phyloP scores from a whole-genome alignment of 2,329 filamentous ascomycete species.

The Gnomoniopsis sp. region DNA sequence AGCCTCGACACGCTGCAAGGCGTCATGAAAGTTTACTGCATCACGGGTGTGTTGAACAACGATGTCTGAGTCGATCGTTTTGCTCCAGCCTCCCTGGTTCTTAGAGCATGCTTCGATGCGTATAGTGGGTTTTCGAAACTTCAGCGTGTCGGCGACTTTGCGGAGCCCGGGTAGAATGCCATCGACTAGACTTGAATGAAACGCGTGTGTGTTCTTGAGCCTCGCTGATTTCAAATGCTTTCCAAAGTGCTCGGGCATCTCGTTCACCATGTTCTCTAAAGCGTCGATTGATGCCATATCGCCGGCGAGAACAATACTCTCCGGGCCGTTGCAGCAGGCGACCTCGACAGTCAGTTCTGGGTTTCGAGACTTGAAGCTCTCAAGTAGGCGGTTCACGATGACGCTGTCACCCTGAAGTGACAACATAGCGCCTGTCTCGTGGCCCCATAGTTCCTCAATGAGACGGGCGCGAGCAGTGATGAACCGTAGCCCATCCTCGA shows the following conservation, averaged over 20 bases:
- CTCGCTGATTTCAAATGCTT: slow-evolving; percentile 18
- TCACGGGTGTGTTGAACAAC: slow-evolving; percentile 28
- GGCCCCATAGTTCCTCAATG: slow-evolving; percentile 29
- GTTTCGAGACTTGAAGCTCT: no score
- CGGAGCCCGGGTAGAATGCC: slow-evolving; percentile 19
- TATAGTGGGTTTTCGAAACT: slow-evolving; percentile 22
- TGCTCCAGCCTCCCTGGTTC: not conserved
- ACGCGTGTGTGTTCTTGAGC: slow-evolving; percentile 26
- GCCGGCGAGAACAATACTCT: slow-evolving; percentile 29
- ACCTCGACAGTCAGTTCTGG: slow-evolving; percentile 21
- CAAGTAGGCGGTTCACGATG: not conserved
- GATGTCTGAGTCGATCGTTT: slow-evolving; percentile 8
- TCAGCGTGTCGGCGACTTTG: slow-evolving; percentile 10
- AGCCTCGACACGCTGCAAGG: slow-evolving; percentile 24
- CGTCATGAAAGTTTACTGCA: slow-evolving; percentile 32
- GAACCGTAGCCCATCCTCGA: slow-evolving; percentile 27
- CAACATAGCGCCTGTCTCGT: slow-evolving; percentile 31
- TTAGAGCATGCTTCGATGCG: slow-evolving; percentile 23
- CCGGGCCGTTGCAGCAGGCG: slow-evolving; percentile 32
- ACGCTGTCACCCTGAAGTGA: slow-evolving; percentile 18
- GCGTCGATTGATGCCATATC: slow-evolving; percentile 23
- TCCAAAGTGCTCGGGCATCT: no score
- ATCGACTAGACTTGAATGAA: slow-evolving; percentile 28
- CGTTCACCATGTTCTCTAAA: slow-evolving; percentile 14
- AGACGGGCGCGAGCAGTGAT: slow-evolving; percentile 29